Conservation (phyloP, 2,329 filamentous ascomycete species). For the Aspergillus pseudoviridinutans region DNA sequence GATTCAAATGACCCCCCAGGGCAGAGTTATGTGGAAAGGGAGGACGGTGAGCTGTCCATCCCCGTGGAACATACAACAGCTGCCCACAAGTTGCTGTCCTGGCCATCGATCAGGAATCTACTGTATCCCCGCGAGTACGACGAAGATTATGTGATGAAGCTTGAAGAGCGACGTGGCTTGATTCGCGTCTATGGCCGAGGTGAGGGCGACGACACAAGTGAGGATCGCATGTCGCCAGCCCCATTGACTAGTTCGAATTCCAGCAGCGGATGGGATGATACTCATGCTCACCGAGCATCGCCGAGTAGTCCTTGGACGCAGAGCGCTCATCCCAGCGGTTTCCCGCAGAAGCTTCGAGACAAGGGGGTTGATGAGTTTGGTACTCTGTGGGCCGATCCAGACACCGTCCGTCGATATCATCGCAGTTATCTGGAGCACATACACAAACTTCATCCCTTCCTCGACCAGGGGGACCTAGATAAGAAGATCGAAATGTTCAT, state of each 20-base stretch:
- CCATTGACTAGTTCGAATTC: constrained; percentile 21
- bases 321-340: constrained; percentile 27
- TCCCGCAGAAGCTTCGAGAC: constrained; percentile 29
- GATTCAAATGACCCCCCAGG: constrained; percentile 1
- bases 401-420: constrained; percentile 49
- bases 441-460: constrained; percentile 61
- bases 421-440: constrained; percentile 57
- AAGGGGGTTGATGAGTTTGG: constrained; percentile 50
- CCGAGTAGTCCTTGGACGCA: constrained; percentile 51
- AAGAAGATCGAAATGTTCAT: constrained; percentile 52
- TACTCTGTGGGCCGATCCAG: constrained; percentile 50
- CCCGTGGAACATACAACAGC: constrained; percentile 84
- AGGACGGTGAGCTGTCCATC: constrained; percentile 62
- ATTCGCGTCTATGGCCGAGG: constrained; percentile 74
- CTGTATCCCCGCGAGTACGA: constrained; percentile 55
- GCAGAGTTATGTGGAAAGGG: constrained; percentile 17
- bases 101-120: constrained; percentile 64
- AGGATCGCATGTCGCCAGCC: constrained; percentile 40
- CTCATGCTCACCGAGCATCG: constrained; percentile 35
- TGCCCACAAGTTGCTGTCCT: constrained; percentile 75
- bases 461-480: constrained; percentile 52
- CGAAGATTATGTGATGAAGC: constrained; percentile 68
- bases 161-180: constrained; percentile 69
- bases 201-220: constrained; percentile 63
- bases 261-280: constrained; percentile 20